Percentiles rank a stretch among this genome's conserved stretches.
phyloP scores from a whole-genome alignment of 176 grass and related monocot species.

The Ensete ventricosum region DNA sequence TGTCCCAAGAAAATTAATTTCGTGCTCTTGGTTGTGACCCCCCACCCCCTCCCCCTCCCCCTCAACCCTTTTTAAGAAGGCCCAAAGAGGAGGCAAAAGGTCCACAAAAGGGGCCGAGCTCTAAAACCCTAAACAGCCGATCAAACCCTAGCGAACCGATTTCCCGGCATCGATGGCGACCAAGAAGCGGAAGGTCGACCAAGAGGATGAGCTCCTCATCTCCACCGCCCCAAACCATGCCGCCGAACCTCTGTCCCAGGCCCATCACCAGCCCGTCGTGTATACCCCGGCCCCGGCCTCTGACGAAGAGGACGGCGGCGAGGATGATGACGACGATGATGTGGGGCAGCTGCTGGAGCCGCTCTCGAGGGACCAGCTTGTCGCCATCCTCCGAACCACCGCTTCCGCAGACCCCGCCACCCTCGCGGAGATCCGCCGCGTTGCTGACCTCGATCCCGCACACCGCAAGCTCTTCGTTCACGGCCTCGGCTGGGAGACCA shows the following conservation, averaged over 20 bases:
- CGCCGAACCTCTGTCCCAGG: background rate
- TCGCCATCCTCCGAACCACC: slow-evolving; percentile 60
- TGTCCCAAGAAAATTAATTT: too few relatives aligned
- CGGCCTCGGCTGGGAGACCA: slow-evolving; percentile 88
- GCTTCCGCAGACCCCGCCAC: slow-evolving; percentile 44
- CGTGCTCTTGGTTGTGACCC: too few relatives aligned
- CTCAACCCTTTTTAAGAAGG: background rate
- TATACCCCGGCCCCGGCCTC: slow-evolving; percentile 5
- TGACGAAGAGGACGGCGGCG: slow-evolving; percentile 1
- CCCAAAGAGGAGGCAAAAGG: background rate
- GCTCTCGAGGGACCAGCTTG: slow-evolving; percentile 75
- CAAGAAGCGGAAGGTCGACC: slow-evolving; percentile 22
- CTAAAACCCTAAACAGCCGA: slow-evolving; percentile 3
- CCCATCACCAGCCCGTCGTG: background rate
- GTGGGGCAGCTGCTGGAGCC: slow-evolving; percentile 66
- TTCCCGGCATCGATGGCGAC: slow-evolving; percentile 3
- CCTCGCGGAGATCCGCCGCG: slow-evolving; percentile 54
- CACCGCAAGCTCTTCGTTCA: slow-evolving; percentile 98
- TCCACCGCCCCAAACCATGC: slow-evolving; percentile 2
- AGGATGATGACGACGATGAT: slow-evolving; percentile 44
- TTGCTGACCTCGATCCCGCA: slow-evolving; percentile 74
- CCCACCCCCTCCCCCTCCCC: background rate
- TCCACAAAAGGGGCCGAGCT: background rate
- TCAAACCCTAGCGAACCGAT: background rate
- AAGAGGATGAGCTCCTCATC: slow-evolving; percentile 22